Percentiles rank a stretch among this genome's conserved stretches.
Evolutionary conservation across 768 basidiomycete species (phyloP).

Genomic region (Tylopilus plumbeoviolaceoides): DNA sequence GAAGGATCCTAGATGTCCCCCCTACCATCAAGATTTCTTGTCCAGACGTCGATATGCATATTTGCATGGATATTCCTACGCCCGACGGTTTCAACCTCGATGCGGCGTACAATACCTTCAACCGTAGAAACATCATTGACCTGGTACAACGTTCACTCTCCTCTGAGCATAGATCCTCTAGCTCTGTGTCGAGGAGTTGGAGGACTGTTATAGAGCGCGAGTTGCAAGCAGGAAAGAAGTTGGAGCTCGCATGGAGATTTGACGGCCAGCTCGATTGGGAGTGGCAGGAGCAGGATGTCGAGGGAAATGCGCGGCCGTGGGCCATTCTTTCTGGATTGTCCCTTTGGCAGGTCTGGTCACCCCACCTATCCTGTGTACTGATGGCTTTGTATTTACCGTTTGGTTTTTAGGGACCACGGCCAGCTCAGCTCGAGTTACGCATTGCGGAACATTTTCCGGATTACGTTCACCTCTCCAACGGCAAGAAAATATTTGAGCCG

Average conservation of each 20-base stretch:
- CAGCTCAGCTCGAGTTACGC: slow-evolving; percentile 69
- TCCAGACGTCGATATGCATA: slow-evolving; percentile 60
- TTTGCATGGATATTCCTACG: slow-evolving; percentile 67
- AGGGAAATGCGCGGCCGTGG: slow-evolving; percentile 63
- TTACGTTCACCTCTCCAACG: slow-evolving; percentile 36
- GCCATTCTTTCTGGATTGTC: slow-evolving; percentile 73
- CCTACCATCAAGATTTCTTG: slow-evolving; percentile 63
- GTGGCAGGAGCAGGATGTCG: slow-evolving; percentile 64
- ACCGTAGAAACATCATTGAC: slow-evolving; percentile 55
- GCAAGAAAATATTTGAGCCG: slow-evolving; percentile 62
- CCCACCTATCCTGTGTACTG: not conserved
- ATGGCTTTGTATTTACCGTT: slow-evolving; percentile 12
- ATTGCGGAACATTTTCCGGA: slow-evolving; percentile 65
- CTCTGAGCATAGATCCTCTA: slow-evolving; percentile 29
- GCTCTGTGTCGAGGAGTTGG: slow-evolving; percentile 45
- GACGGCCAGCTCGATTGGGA: slow-evolving; percentile 83
- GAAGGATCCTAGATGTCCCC: slow-evolving; percentile 49
- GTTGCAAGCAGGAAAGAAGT: slow-evolving; percentile 47
- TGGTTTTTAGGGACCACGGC: slow-evolving; percentile 31
- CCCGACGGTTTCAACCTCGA: slow-evolving; percentile 36
- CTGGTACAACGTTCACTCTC: slow-evolving; percentile 56
- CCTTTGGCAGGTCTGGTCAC: slow-evolving; percentile 55
- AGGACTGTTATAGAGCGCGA: slow-evolving; percentile 53
- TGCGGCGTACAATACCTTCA: slow-evolving; percentile 49
- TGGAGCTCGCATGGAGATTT: slow-evolving; percentile 78